A percentile compares a stretch with the other conserved stretches of the same genome.
These are phyloP conservation scores for Magnusiomyces magnusii DNA, from an alignment of 1,139 yeast genomes.

Conservation along the genomic window DNA sequence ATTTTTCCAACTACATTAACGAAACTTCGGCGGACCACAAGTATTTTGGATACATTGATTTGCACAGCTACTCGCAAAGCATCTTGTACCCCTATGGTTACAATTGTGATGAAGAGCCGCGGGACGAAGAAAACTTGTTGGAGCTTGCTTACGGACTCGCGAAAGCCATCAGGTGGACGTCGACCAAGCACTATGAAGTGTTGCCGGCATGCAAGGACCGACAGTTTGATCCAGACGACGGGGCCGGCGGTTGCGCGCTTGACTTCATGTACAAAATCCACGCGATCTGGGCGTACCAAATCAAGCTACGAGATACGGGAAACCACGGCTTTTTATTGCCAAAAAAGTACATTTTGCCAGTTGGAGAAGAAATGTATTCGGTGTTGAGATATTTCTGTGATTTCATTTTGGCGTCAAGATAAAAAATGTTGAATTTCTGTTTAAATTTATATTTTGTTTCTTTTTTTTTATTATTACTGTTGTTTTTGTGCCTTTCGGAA, in stretches of 20 bases:
- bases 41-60: slow-evolving; percentile 68
- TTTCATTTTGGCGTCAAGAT: slow-evolving; percentile 56
- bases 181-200: slow-evolving; percentile 60
- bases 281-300: slow-evolving; percentile 79
- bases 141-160: slow-evolving; percentile 78
- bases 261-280: slow-evolving; percentile 79
- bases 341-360: slow-evolving; percentile 59
- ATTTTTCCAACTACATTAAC: slow-evolving; percentile 59
- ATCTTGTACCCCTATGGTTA: slow-evolving; percentile 76
- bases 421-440: too few relatives aligned
- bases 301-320: slow-evolving; percentile 77
- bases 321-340: slow-evolving; percentile 79
- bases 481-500: too few relatives aligned
- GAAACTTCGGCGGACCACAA: slow-evolving; percentile 47
- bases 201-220: slow-evolving; percentile 74
- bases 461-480: too few relatives aligned
- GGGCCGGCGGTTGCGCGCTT: slow-evolving; percentile 74
- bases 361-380: slow-evolving; percentile 65
- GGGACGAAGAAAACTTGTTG: slow-evolving; percentile 71
- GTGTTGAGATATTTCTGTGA: slow-evolving; percentile 63
- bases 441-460: too few relatives aligned
- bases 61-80: slow-evolving; percentile 81
- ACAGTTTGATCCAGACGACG: slow-evolving; percentile 52
- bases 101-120: slow-evolving; percentile 61
- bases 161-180: slow-evolving; percentile 55